phyloP scores from a whole-genome alignment of 805 yeast genomes.

The Metschnikowia vanudenii region DNA sequence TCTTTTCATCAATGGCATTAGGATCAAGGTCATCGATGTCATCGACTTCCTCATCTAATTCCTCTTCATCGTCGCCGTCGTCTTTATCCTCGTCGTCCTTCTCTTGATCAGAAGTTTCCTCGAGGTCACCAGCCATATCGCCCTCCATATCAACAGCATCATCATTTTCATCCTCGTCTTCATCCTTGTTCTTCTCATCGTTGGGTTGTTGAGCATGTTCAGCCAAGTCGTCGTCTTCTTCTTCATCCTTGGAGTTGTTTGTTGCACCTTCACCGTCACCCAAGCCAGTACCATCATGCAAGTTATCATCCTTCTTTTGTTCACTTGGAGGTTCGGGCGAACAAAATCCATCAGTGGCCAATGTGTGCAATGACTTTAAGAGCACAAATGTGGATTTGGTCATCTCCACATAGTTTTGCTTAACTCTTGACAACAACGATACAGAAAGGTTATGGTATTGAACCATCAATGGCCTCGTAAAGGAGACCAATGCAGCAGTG shows the following conservation, averaged over 20 bases:
- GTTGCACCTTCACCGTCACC: constrained; percentile 93
- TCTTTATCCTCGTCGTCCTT: constrained; percentile 45
- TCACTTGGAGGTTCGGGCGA: constrained; percentile 79
- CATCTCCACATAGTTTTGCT: constrained; percentile 49
- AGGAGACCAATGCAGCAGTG: constrained; percentile 49
- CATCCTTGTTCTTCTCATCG: constrained; percentile 61
- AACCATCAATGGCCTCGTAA: constrained; percentile 60
- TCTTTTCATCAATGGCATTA: constrained; percentile 91
- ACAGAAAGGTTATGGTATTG: constrained; percentile 55
- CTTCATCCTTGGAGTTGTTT: constrained; percentile 79
- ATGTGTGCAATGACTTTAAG: constrained; percentile 50
- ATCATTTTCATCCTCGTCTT: constrained; percentile 63
- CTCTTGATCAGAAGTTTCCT: constrained; percentile 72
- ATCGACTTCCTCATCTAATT: constrained; percentile 85
- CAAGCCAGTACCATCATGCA: constrained; percentile 84
- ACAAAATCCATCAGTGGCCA: constrained; percentile 86
- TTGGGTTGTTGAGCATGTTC: constrained; percentile 76
- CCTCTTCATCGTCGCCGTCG: constrained; percentile 45
- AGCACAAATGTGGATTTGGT: constrained; percentile 64
- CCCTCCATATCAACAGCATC: constrained; percentile 95
- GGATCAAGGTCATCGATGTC: constrained; percentile 89
- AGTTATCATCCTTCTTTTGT: constrained; percentile 55
- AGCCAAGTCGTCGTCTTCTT: constrained; percentile 84
- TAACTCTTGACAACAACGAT: constrained; percentile 43
- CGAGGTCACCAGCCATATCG: constrained; percentile 93